phyloP scores from a whole-genome alignment of 2,329 filamentous ascomycete species.

The Endocalyx cinctus region DNA sequence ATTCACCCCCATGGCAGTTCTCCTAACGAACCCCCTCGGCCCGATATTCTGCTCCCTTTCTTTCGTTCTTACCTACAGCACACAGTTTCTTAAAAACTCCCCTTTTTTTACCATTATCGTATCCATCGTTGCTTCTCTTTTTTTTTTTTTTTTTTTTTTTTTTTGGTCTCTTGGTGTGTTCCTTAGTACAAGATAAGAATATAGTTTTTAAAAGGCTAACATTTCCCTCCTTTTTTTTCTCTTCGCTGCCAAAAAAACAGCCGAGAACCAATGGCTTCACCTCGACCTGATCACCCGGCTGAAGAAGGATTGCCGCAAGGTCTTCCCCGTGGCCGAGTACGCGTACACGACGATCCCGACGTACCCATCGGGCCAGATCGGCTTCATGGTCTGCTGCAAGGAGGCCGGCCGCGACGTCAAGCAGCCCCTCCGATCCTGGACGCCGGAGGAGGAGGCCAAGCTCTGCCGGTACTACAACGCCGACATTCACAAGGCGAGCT shows the following conservation, averaged over 20 bases:
- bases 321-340: conserved; percentile 98
- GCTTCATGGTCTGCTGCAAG: conserved; percentile 99
- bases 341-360: conserved; percentile 99
- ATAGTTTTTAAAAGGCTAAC: not conserved
- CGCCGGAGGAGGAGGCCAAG: conserved; percentile 83
- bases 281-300: conserved; percentile 88
- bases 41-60: conserved; percentile 1
- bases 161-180: conserved; percentile 3
- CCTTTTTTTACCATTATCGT: not conserved
- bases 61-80: not conserved
- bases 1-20: too few relatives aligned
- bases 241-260: too few relatives aligned
- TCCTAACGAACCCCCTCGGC: too few relatives aligned
- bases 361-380: conserved; percentile 97
- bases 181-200: too few relatives aligned
- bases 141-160: conserved; percentile 1
- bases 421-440: conserved; percentile 78
- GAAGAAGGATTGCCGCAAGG: conserved; percentile 93
- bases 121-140: not conserved
- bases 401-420: conserved; percentile 78
- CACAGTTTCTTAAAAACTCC: not conserved
- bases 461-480: conserved; percentile 96
- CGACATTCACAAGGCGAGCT: conserved; percentile 92
- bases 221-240: not conserved
- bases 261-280: conserved; percentile 99